Evolutionary conservation across 2,329 filamentous ascomycete species (phyloP).

Genomic region (Exutisphaerella laricina): DNA sequence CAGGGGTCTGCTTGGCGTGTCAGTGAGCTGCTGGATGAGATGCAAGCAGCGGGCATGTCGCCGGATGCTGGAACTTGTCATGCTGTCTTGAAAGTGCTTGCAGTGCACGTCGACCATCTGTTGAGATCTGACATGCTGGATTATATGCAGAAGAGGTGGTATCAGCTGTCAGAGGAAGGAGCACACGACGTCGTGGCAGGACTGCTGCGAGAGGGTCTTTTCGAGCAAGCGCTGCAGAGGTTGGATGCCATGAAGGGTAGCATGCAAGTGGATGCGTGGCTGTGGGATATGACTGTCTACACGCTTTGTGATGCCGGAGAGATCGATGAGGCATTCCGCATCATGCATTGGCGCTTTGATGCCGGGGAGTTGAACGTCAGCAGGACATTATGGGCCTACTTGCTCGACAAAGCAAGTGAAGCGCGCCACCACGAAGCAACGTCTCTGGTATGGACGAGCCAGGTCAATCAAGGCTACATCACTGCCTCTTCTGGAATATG

Average conservation of each 20-base stretch:
- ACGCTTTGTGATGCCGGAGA: constrained; percentile 66
- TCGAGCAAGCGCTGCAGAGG: constrained; percentile 70
- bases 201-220: constrained; percentile 71
- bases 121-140: constrained; percentile 65
- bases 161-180: constrained; percentile 55
- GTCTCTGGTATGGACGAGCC: constrained; percentile 64
- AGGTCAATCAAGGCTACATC: constrained; percentile 55
- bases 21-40: constrained; percentile 62
- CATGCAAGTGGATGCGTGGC: constrained; percentile 59
- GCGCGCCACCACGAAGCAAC: constrained; percentile 57
- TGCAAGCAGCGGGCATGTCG: constrained; percentile 57
- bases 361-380: constrained; percentile 41
- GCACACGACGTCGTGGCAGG: constrained; percentile 66
- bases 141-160: constrained; percentile 70
- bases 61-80: constrained; percentile 65
- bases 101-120: constrained; percentile 80
- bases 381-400: constrained; percentile 59
- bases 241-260: constrained; percentile 61
- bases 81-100: constrained; percentile 65
- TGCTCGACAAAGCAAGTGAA: constrained; percentile 70
- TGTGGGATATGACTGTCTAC: constrained; percentile 72
- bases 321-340: constrained; percentile 66
- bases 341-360: constrained; percentile 57
- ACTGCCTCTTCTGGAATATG: constrained; percentile 61
- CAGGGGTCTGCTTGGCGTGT: constrained; percentile 64